A percentile compares a stretch with the other conserved stretches of the same genome.
Conservation (phyloP, 345 rosid species). For the Acer campestre region DNA sequence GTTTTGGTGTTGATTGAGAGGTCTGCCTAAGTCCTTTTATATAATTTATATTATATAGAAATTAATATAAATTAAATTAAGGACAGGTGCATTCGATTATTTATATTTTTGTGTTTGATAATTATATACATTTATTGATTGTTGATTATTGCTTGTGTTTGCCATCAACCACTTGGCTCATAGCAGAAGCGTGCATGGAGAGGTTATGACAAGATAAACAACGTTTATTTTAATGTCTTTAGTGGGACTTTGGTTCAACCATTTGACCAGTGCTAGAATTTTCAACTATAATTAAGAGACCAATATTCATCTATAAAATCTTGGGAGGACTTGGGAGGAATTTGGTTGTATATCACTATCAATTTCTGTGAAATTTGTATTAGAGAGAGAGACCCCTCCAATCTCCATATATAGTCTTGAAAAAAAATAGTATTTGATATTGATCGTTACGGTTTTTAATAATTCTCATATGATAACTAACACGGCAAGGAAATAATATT, state of each 20-base stretch:
- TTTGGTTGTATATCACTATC: conserved; percentile 26
- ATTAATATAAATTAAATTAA: neutral
- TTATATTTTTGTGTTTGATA: neutral
- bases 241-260: conserved; percentile 14
- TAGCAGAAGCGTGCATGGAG: conserved; percentile 8
- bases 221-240: neutral
- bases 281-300: neutral
- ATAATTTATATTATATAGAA: too few species aligned
- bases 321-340: conserved; percentile 4
- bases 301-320: neutral
- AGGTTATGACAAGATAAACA: neutral
- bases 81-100: neutral
- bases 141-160: conserved; percentile 7
- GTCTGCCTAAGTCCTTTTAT: neutral
- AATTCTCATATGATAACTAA: neutral
- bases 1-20: conserved; percentile 5
- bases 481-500: conserved; percentile 15
- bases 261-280: conserved; percentile 6
- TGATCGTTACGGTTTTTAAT: neutral
- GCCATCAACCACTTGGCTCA: conserved; percentile 2
- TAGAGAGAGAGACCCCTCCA: neutral
- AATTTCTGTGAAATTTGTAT: neutral
- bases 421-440: neutral
- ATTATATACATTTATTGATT: neutral
- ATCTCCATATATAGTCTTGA: neutral